Conservation (phyloP, 306 rosid species). For the Vachellia pachyceras region DNA sequence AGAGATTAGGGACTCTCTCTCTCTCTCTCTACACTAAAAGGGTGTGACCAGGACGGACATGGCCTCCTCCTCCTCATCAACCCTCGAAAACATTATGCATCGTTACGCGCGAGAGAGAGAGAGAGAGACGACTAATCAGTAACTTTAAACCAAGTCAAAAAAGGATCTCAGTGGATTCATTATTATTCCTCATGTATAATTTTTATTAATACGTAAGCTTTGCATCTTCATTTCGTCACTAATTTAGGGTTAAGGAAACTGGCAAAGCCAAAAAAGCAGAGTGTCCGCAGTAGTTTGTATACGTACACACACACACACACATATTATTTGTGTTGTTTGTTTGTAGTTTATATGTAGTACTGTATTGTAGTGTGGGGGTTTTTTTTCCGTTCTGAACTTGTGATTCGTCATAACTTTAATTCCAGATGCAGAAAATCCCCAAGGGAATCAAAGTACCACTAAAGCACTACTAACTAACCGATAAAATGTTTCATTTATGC, state of each 20-base stretch:
- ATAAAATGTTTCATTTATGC: constrained; percentile 9
- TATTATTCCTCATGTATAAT: not conserved
- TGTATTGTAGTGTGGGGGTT: not conserved
- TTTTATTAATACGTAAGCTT: constrained; percentile 52
- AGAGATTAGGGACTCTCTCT: not conserved
- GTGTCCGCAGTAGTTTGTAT: not conserved
- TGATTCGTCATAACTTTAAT: constrained; percentile 6
- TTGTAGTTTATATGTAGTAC: no score
- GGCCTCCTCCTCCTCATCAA: constrained; percentile 47
- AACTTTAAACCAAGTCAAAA: constrained; percentile 56
- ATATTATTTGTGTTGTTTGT: not conserved
- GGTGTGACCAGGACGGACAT: constrained; percentile 31
- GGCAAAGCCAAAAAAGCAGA: not conserved
- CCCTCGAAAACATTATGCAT: constrained; percentile 37
- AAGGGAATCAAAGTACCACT: constrained; percentile 17
- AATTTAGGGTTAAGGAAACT: constrained; percentile 14
- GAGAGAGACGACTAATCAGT: constrained; percentile 31
- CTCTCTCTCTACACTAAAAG: constrained; percentile 33
- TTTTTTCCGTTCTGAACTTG: constrained; percentile 23
- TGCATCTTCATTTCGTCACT: constrained; percentile 62
- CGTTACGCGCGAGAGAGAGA: constrained; percentile 25
- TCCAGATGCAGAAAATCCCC: constrained; percentile 39
- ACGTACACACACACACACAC: no score
- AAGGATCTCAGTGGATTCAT: constrained; percentile 38
- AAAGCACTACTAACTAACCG: not conserved